These are phyloP conservation scores for Neospermospora avenae DNA, from an alignment of 2,329 filamentous ascomycete genomes.

Conservation along the genomic window DNA sequence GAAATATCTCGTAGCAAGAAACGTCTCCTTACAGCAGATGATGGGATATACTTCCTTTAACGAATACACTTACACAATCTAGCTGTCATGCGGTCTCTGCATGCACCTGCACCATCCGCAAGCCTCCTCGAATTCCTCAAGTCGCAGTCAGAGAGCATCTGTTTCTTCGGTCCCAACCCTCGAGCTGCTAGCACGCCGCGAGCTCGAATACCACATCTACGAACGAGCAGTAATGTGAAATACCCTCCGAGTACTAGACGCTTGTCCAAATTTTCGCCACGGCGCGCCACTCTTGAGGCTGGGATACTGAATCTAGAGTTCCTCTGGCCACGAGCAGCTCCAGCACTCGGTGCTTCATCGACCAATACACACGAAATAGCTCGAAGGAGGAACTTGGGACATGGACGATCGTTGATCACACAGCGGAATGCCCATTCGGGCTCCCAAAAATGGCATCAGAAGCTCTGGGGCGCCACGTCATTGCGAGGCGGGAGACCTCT, in stretches of 20 bases:
- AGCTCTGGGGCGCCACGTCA: slow-evolving; percentile 23
- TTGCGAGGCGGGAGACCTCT: slow-evolving; percentile 36
- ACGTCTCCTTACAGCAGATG: not conserved
- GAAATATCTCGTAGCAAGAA: not conserved
- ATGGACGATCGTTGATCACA: slow-evolving; percentile 11
- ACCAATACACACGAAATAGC: not conserved
- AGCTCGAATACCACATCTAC: slow-evolving; percentile 13
- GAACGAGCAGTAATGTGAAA: not conserved
- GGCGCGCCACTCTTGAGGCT: slow-evolving; percentile 23
- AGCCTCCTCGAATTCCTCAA: slow-evolving; percentile 69
- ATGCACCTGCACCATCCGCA: slow-evolving; percentile 44
- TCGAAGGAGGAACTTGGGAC: slow-evolving; percentile 9
- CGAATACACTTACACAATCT: not conserved
- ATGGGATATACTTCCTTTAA: not conserved
- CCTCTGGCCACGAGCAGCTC: slow-evolving; percentile 22
- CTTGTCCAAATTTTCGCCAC: slow-evolving; percentile 22
- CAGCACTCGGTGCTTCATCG: slow-evolving; percentile 1
- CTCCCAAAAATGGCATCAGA: slow-evolving; percentile 27
- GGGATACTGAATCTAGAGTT: slow-evolving; percentile 30
- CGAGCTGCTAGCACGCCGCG: slow-evolving; percentile 27
- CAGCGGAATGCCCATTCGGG: slow-evolving; percentile 23
- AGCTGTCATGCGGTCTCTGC: slow-evolving; percentile 33
- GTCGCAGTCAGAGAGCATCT: slow-evolving; percentile 61
- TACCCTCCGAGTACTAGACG: slow-evolving; percentile 19
- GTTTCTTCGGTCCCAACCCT: slow-evolving; percentile 46